Percentiles rank a stretch among this genome's conserved stretches.
phyloP scores from a whole-genome alignment of 805 yeast species.

The Saccharomycopsis sp. region DNA sequence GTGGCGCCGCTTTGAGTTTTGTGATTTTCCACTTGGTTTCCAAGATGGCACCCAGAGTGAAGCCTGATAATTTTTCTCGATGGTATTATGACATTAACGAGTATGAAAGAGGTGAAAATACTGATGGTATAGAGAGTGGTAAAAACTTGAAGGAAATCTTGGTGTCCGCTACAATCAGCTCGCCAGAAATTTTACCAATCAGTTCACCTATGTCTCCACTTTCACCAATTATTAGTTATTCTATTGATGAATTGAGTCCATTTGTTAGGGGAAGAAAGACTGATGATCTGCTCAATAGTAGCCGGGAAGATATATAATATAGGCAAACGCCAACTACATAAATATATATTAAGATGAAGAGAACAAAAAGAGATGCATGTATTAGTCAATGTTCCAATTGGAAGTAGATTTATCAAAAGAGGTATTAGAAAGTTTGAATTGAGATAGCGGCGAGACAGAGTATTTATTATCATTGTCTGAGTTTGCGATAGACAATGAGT shows the following conservation, averaged over 20 bases:
- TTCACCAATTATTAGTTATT: neutral
- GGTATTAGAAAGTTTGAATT: too few species aligned
- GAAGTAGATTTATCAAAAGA: too few species aligned
- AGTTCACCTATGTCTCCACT: neutral
- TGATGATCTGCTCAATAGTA: too few species aligned
- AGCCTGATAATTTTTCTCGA: neutral
- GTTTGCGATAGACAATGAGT: neutral
- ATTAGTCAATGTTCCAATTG: too few species aligned
- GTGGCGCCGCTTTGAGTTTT: slow-evolving; percentile 75
- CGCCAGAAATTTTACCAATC: neutral
- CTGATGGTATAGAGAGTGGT: neutral
- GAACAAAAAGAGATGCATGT: too few species aligned
- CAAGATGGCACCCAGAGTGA: neutral
- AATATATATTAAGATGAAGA: too few species aligned
- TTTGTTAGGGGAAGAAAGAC: neutral
- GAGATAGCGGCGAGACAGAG: too few species aligned
- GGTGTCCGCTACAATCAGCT: neutral
- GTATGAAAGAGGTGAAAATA: neutral
- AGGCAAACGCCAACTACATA: too few species aligned
- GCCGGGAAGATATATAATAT: too few species aligned
- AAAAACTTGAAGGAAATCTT: neutral
- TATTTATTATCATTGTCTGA: too few species aligned
- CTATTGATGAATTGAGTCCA: neutral
- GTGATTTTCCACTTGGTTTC: slow-evolving; percentile 44
- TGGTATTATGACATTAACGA: neutral